These are phyloP conservation scores for Lathyrus aphaca DNA, from an alignment of 306 rosid genomes.

Conservation along the genomic window DNA sequence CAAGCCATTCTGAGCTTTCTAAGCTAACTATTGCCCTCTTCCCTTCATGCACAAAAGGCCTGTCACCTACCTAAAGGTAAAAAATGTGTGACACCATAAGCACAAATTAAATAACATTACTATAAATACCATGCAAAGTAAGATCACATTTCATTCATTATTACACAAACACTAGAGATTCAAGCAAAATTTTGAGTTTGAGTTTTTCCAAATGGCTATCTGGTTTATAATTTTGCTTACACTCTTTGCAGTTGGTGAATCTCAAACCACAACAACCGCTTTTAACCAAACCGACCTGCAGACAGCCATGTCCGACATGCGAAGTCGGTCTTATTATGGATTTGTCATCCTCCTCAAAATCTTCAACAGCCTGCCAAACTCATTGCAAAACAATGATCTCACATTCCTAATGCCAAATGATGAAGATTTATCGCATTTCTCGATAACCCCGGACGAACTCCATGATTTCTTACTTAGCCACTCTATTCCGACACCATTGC, in stretches of 20 bases:
- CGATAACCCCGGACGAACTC: slow-evolving; percentile 40
- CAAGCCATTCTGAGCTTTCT: slow-evolving; percentile 10
- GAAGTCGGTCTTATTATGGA: slow-evolving; percentile 56
- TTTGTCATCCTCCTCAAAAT: slow-evolving; percentile 66
- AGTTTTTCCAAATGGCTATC: slow-evolving; percentile 46
- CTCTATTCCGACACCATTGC: slow-evolving; percentile 55
- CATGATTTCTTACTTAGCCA: slow-evolving; percentile 55
- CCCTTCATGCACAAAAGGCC: slow-evolving; percentile 47
- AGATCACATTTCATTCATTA: slow-evolving; percentile 23
- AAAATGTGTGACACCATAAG: slow-evolving; percentile 18
- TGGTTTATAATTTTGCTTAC: slow-evolving; percentile 53
- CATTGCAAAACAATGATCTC: slow-evolving; percentile 43
- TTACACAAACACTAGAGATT: slow-evolving; percentile 18
- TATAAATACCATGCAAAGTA: slow-evolving; percentile 33
- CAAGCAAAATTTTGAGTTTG: slow-evolving; percentile 16
- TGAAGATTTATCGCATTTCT: slow-evolving; percentile 52
- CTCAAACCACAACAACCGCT: slow-evolving; percentile 37
- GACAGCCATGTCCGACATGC: slow-evolving; percentile 60
- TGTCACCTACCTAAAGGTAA: slow-evolving; percentile 40
- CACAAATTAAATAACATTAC: slow-evolving; percentile 14
- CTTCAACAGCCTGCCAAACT: slow-evolving; percentile 47
- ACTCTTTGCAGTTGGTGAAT: slow-evolving; percentile 41
- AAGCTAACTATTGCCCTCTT: slow-evolving; percentile 19
- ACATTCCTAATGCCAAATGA: slow-evolving; percentile 64
- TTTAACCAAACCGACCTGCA: slow-evolving; percentile 56